Evolutionary conservation across 257 asterid genomes (phyloP).

Genomic region (Plectranthus barbatus): DNA sequence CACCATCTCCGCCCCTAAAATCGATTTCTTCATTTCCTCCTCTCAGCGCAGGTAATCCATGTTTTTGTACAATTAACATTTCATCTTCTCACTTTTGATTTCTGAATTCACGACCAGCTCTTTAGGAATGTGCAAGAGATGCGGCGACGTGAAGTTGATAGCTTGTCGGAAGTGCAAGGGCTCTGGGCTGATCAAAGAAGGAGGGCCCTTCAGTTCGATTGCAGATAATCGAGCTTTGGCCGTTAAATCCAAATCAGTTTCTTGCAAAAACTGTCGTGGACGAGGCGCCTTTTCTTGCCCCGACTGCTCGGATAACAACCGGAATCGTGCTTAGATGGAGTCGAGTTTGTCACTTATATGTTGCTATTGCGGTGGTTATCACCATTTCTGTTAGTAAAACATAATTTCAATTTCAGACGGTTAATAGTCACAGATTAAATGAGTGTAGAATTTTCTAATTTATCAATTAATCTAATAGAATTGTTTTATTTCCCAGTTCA

Average conservation of each 20-base stretch:
- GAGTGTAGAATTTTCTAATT: too few relatives aligned
- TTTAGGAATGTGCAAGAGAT: slow-evolving; percentile 76
- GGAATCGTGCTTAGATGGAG: too few relatives aligned
- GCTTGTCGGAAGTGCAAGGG: slow-evolving; percentile 78
- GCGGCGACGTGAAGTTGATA: slow-evolving; percentile 72
- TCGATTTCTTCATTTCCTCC: slow-evolving; percentile 67
- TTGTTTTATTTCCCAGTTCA: too few relatives aligned
- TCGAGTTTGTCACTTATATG: too few relatives aligned
- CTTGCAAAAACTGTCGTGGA: slow-evolving; percentile 47
- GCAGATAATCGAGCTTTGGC: slow-evolving; percentile 18
- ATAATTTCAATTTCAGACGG: too few relatives aligned
- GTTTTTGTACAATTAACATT: too few relatives aligned
- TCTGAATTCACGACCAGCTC: slow-evolving; percentile 35
- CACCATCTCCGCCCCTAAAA: slow-evolving; percentile 69
- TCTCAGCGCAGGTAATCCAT: slow-evolving; percentile 69
- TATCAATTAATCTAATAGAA: too few relatives aligned
- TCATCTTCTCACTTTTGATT: too few relatives aligned
- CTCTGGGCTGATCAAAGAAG: slow-evolving; percentile 45
- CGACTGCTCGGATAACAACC: too few relatives aligned
- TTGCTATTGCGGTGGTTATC: too few relatives aligned
- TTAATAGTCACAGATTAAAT: too few relatives aligned
- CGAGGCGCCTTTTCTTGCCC: slow-evolving; percentile 70
- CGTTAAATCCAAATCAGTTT: slow-evolving; percentile 15
- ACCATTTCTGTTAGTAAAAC: too few relatives aligned
- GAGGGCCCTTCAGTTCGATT: slow-evolving; percentile 38